Evolutionary conservation across 495 filamentous ascomycete species (phyloP).

Genomic region (Staphylotrichum longicolle): DNA sequence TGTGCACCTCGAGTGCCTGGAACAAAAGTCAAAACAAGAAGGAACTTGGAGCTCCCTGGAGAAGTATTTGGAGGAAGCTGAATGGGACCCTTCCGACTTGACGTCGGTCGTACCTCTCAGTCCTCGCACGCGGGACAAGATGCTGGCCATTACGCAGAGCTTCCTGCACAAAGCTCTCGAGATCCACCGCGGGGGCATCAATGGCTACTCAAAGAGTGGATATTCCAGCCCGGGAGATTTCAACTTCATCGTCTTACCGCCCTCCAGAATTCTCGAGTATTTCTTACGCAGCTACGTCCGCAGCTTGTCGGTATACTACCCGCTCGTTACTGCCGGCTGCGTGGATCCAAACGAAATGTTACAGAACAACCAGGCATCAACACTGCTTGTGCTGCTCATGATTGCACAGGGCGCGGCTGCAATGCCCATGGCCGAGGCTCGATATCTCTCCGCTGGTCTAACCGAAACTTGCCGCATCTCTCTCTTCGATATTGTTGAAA

Average conservation of each 20-base stretch:
- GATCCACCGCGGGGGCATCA: conserved; percentile 49
- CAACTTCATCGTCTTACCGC: conserved; percentile 58
- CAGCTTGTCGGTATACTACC: conserved; percentile 58
- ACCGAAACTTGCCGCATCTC: conserved; percentile 65
- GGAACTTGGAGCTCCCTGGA: conserved; percentile 46
- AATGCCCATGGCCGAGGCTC: conserved; percentile 56
- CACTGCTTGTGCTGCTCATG: conserved; percentile 60
- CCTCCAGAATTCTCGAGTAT: conserved; percentile 57
- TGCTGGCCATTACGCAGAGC: conserved; percentile 61
- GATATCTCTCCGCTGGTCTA: conserved; percentile 58
- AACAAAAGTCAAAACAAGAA: conserved; percentile 56
- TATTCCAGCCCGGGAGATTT: conserved; percentile 44
- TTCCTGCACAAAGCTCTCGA: conserved; percentile 63
- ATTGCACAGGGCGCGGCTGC: conserved; percentile 61
- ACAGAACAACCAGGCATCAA: conserved; percentile 55
- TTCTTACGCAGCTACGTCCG: conserved; percentile 60
- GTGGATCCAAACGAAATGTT: conserved; percentile 62
- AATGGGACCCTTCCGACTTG: conserved; percentile 42
- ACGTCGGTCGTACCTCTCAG: conserved; percentile 48
- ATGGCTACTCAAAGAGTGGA: conserved; percentile 33
- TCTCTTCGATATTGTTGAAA: conserved; percentile 63
- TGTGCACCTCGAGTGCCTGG: conserved; percentile 57
- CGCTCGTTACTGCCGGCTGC: conserved; percentile 48
- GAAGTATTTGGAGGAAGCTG: conserved; percentile 37
- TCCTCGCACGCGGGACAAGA: conserved; percentile 56